Evolutionary conservation across 495 filamentous ascomycete genomes (phyloP).

Genomic region (Annulohypoxylon moriforme): DNA sequence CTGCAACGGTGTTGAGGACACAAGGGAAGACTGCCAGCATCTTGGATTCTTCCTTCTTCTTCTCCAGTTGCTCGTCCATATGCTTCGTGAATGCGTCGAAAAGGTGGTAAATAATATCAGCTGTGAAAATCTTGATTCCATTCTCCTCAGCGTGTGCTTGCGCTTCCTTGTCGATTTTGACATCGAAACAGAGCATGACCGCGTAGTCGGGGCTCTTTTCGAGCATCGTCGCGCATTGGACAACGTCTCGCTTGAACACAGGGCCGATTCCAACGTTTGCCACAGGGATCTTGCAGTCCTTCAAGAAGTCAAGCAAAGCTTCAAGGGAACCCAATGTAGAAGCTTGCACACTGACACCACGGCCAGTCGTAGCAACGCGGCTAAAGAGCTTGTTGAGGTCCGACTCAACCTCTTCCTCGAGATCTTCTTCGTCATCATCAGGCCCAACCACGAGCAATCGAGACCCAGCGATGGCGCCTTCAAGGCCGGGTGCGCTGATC

Average conservation of each 20-base stretch:
- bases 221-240: conserved; percentile 95
- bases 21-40: conserved; percentile 97
- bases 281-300: conserved; percentile 93
- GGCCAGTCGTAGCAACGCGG: conserved; percentile 87
- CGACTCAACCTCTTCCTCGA: conserved; percentile 95
- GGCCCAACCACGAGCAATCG: conserved; percentile 92
- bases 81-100: conserved; percentile 97
- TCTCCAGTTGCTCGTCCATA: conserved; percentile 84
- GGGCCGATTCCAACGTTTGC: conserved; percentile 97
- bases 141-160: conserved; percentile 90
- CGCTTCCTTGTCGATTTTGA: conserved; percentile 98
- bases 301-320: conserved; percentile 95
- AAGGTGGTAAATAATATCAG: conserved; percentile 98
- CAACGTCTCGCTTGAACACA: conserved; percentile 98
- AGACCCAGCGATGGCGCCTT: conserved; percentile 96
- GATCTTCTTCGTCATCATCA: conserved; percentile 94
- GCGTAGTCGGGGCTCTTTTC: conserved; percentile 96
- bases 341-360: conserved; percentile 96
- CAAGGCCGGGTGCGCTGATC: conserved; percentile 95
- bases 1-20: conserved; percentile 84
- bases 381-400: conserved; percentile 92
- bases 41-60: conserved; percentile 96
- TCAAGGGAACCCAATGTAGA: conserved; percentile 98
- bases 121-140: conserved; percentile 97
- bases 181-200: conserved; percentile 99